Percentiles rank a stretch among this genome's conserved stretches.
These are phyloP conservation scores for Suillus plorans DNA, from an alignment of 768 basidiomycete species.

Conservation along the genomic window DNA sequence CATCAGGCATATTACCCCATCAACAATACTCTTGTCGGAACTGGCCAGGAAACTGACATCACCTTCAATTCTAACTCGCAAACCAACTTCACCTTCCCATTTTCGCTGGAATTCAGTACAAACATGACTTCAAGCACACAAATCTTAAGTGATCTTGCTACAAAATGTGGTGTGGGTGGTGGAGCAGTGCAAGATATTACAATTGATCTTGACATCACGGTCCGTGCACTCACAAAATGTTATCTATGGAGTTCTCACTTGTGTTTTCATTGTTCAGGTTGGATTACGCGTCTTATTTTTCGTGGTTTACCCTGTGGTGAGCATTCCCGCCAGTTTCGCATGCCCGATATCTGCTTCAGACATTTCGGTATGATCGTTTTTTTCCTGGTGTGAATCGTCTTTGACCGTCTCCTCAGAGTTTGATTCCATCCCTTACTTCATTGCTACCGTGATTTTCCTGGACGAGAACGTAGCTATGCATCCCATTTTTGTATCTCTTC, in stretches of 20 bases:
- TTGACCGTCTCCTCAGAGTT: conserved; percentile 19
- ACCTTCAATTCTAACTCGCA: conserved; percentile 50
- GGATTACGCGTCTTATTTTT: conserved; percentile 64
- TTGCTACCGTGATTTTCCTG: background rate
- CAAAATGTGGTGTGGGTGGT: conserved; percentile 59
- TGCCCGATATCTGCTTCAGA: conserved; percentile 56
- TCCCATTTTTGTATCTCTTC: background rate
- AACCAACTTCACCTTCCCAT: conserved; percentile 76
- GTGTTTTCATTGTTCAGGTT: conserved; percentile 41
- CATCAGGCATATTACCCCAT: conserved; percentile 73
- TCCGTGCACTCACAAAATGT: conserved; percentile 29
- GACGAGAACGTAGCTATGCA: background rate
- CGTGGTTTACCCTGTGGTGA: conserved; percentile 65
- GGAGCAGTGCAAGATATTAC: conserved; percentile 46
- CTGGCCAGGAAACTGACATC: conserved; percentile 49
- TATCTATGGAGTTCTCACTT: background rate
- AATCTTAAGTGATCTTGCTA: conserved; percentile 61
- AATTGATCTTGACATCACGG: conserved; percentile 68
- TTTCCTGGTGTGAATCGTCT: background rate
- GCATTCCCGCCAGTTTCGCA: conserved; percentile 55
- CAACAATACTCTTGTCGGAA: conserved; percentile 65
- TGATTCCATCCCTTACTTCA: conserved; percentile 19
- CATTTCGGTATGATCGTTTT: conserved; percentile 16
- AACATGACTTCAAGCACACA: conserved; percentile 47
- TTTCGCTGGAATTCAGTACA: conserved; percentile 61